Percentiles rank a stretch among this genome's conserved stretches.
phyloP scores from a whole-genome alignment of 106 monocot species.

The Dendrobium catenatum region DNA sequence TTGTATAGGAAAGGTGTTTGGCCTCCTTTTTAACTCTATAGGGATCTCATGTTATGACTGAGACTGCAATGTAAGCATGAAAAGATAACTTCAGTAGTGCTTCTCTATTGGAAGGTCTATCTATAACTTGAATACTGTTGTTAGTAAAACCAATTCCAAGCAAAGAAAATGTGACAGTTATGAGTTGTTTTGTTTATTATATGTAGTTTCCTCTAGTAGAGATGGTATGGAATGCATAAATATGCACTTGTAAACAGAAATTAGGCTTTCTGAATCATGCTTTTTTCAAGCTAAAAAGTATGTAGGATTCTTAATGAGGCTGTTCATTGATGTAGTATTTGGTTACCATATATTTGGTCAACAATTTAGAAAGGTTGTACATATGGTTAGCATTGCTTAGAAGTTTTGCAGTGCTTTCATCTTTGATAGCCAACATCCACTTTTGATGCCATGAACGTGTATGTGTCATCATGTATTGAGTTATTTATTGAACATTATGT shows the following conservation, averaged over 20 bases:
- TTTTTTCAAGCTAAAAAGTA: background rate
- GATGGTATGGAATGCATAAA: background rate
- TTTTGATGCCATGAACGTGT: background rate
- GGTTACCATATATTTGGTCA: background rate
- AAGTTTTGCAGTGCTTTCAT: background rate
- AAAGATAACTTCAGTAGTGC: too few relatives aligned
- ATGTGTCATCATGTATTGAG: background rate
- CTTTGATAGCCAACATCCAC: background rate
- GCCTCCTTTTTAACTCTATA: too few relatives aligned
- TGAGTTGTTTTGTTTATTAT: background rate
- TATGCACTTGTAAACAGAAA: background rate
- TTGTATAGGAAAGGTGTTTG: too few relatives aligned
- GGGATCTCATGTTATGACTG: too few relatives aligned
- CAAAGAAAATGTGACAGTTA: background rate
- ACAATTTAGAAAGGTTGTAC: background rate
- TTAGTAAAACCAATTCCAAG: too few relatives aligned
- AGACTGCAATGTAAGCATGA: too few relatives aligned
- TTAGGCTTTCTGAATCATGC: background rate
- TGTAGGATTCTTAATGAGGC: background rate
- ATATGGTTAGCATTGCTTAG: background rate
- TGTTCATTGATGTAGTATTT: background rate
- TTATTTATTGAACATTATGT: background rate
- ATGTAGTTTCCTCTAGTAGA: background rate
- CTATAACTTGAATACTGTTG: too few relatives aligned
- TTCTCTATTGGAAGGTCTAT: too few relatives aligned